Conservation (phyloP, 2,329 filamentous ascomycete species). For the Aspergillus sp. region DNA sequence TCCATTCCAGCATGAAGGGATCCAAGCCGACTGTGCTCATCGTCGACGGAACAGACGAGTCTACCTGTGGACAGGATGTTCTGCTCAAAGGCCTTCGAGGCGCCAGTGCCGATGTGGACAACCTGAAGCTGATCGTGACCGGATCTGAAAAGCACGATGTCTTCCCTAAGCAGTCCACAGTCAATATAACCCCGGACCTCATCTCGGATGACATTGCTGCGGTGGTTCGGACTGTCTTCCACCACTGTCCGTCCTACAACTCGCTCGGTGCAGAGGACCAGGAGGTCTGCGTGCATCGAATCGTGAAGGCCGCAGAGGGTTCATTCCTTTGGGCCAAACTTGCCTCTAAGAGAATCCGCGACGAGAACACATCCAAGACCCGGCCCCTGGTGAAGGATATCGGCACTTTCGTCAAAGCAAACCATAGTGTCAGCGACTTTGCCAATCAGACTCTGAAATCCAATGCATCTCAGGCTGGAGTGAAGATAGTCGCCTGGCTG, state of each 20-base stretch:
- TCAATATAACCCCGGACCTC: constrained; percentile 32
- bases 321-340: constrained; percentile 44
- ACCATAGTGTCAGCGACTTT: constrained; percentile 31
- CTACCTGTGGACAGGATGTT: constrained; percentile 27
- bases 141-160: constrained; percentile 22
- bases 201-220: constrained; percentile 37
- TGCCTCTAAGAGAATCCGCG: constrained; percentile 29
- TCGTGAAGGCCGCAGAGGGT: constrained; percentile 35
- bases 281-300: constrained; percentile 31
- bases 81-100: constrained; percentile 28
- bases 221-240: constrained; percentile 32
- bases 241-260: constrained; percentile 21
- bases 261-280: constrained; percentile 31
- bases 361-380: constrained; percentile 20
- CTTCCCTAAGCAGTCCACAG: constrained; percentile 11
- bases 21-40: constrained; percentile 38
- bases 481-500: constrained; percentile 37
- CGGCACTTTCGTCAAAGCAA: constrained; percentile 24
- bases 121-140: constrained; percentile 32
- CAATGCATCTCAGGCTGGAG: constrained; percentile 29
- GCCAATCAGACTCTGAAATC: constrained; percentile 27
- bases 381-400: constrained; percentile 30
- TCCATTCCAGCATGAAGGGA: constrained; percentile 27
- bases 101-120: constrained; percentile 21
- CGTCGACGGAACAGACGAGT: constrained; percentile 40